Evolutionary conservation across 768 basidiomycete species (phyloP), one percentile per base, ranked within the genome.

Genomic region (Lentinus tigrinus): DNA sequence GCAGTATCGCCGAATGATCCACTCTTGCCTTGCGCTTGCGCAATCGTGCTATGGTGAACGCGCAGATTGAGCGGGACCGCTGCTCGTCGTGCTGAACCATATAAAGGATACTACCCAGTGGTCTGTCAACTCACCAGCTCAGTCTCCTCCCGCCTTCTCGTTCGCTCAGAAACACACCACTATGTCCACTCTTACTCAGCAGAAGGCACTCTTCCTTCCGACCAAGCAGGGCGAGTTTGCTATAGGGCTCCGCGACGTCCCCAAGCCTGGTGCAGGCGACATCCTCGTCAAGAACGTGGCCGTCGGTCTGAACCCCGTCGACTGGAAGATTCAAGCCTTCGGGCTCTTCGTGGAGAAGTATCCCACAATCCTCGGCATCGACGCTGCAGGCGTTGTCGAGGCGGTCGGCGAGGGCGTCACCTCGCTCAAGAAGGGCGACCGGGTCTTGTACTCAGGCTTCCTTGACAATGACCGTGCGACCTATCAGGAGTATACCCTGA

Each of bases 341-440:
- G 69, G 65, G 31, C 6, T 31, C 23, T 58, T 68, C 52, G 52
- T 64, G 40, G 56, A 66, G 17, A 17, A 54, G 38, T 69, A 37
- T 57, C 69, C 63, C 4, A 52, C 52, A 28, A 47, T 68, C 13
- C 28, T 66, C 28, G 10, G 5, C 10, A 31, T 31, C 28, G 28
- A 31, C 37, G 44, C 46, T 9, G 58, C 58, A n/a, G 58, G 58
- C 23, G 27, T 36, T n/a, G 60, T 61, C 14, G 69, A 67, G 24
- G 66, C 56, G 23, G 67, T 70, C 31, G 75, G 76, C 2, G 67
- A 70, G 36, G 70, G 68, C 19, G 75, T 76, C 1, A 55, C 55
- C 19, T 61, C 63, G 42, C 70, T 72, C 55, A 63, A 63, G 39
- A 64, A 63, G 21, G 75, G 74, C 17, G 74, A 75, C 57, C 44